Conservation (phyloP, 148 eudicot species). For the Vaccinium macrocarpon region DNA sequence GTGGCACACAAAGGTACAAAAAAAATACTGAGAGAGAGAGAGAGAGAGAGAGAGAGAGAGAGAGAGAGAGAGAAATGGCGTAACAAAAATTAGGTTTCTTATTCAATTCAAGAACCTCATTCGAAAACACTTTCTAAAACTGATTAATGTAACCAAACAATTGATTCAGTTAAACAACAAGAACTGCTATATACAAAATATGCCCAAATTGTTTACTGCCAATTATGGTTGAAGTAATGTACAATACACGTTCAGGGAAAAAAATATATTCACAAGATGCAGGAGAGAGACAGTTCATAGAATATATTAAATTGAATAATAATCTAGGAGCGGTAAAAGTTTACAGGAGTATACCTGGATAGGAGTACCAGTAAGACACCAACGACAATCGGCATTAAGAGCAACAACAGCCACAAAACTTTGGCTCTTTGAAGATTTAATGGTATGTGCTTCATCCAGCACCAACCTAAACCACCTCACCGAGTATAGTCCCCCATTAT, state of each 20-base stretch:
- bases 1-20: not conserved
- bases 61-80: not conserved
- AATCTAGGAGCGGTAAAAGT: not conserved
- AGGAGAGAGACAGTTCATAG: not conserved
- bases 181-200: not conserved
- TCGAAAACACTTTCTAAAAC: not conserved
- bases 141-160: not conserved
- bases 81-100: not conserved
- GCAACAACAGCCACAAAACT: conserved; percentile 82
- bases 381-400: conserved; percentile 75
- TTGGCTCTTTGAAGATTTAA: conserved; percentile 90
- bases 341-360: conserved; percentile 60
- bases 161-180: not conserved
- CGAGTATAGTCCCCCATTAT: conserved; percentile 66
- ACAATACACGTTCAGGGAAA: not conserved
- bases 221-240: not conserved
- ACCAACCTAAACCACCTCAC: conserved; percentile 92
- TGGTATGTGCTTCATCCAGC: conserved; percentile 97
- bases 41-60: not conserved
- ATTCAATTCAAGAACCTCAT: not conserved
- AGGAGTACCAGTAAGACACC: conserved; percentile 99
- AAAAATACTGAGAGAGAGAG: no score
- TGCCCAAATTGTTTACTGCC: not conserved
- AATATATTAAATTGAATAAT: not conserved
- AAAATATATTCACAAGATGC: not conserved